phyloP scores from a whole-genome alignment of 164 flowering plant genomes.

The Stephania cephalantha region DNA sequence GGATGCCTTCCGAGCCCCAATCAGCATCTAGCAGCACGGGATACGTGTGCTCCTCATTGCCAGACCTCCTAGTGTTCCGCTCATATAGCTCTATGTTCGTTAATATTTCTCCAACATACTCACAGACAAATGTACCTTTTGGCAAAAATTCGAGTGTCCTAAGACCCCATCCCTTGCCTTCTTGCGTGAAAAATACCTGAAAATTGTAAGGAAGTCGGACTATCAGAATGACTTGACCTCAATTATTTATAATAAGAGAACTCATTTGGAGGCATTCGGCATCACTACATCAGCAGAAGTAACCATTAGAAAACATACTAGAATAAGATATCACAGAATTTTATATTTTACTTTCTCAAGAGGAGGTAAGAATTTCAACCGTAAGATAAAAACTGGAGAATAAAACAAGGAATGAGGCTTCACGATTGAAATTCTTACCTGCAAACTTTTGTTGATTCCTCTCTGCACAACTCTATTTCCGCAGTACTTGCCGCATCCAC shows the following conservation, averaged over 20 bases:
- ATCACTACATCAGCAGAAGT: too few species aligned
- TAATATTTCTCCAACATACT: slow-evolving; percentile 88
- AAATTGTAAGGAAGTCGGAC: background rate
- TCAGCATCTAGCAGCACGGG: slow-evolving; percentile 76
- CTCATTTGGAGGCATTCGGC: too few species aligned
- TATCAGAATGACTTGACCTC: background rate
- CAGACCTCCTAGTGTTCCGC: slow-evolving; percentile 31
- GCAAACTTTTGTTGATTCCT: slow-evolving; percentile 69
- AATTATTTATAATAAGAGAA: too few species aligned
- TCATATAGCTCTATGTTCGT: slow-evolving; percentile 55
- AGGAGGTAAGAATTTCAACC: background rate
- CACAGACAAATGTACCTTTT: slow-evolving; percentile 89
- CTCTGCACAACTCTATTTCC: slow-evolving; percentile 92
- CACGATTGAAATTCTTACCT: slow-evolving; percentile 38
- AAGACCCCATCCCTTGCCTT: slow-evolving; percentile 93
- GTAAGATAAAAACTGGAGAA: background rate
- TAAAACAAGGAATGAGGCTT: background rate
- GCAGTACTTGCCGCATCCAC: slow-evolving; percentile 75
- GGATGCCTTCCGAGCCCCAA: slow-evolving; percentile 56
- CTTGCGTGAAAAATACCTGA: slow-evolving; percentile 73
- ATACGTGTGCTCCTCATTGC: slow-evolving; percentile 33
- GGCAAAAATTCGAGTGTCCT: slow-evolving; percentile 76
- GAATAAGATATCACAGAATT: background rate
- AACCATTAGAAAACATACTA: too few species aligned
- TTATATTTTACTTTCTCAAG: background rate